Evolutionary conservation across 2,329 filamentous ascomycete species (phyloP), one percentile per base, ranked within the genome.

Genomic region (Sclerotinia subarctica): DNA sequence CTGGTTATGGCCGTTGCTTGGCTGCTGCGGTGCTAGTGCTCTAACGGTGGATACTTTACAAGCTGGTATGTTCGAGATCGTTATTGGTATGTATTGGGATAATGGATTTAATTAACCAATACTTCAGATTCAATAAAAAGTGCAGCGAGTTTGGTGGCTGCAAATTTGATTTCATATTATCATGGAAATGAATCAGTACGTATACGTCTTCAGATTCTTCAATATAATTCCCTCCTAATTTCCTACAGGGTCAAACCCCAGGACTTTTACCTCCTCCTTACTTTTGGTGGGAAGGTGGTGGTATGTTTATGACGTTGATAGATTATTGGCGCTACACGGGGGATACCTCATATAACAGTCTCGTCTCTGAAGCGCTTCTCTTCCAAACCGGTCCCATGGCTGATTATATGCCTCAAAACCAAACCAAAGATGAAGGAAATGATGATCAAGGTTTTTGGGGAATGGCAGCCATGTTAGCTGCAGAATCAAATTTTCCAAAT

Each of bases 301-400:
- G 89, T 83, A 87, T 93, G 81, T 82, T 87, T 79, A 85, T 84
- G 42, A 83, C 89, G 3, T 81, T 95, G 69, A 83, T 96, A 67
- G 90, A 95, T 73, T 95, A 95, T 77, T 95, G 91, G 91, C 90
- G 89, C 75, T 91, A 92, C 76, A 94, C 91, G 0, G 88, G 87
- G 29, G 91, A 94, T 75, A 81, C 82, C 13, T 82, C 84, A 56
- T 95, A 91, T 80, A 93, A 93, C 76, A 69, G 68, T 11, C 65
- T 72, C 0, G 69, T 72, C 90, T 92, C 76, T 78, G 82, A 91
- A 71, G 92, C 86, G 13, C 82, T 96, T 72, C 82, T 93, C 59
- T 88, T 86, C 77, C 92, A 96, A 78, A 86, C 88, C 68, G 91
- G 91, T 68, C 83, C 85, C 0, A 82, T 90, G 74, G 81, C 86